Percentiles rank a stretch among this genome's conserved stretches.
phyloP scores from a whole-genome alignment of 352 stramenopile genomes.

The Globisporangium canariense region DNA sequence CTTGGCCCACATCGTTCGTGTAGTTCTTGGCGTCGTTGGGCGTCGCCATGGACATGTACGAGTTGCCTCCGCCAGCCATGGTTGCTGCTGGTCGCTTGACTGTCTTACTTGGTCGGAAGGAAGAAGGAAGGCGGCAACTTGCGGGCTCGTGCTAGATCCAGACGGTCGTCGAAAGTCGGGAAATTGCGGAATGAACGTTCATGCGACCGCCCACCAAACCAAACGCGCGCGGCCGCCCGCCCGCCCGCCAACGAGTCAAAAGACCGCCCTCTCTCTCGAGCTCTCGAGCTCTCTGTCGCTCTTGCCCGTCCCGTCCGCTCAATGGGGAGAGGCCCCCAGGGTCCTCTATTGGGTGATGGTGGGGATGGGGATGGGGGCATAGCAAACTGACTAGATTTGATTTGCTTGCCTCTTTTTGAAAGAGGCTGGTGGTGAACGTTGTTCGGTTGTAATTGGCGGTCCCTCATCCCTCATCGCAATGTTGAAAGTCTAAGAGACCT shows the following conservation, averaged over 20 bases:
- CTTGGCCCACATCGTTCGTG: conserved; percentile 71
- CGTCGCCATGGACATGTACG: conserved; percentile 77
- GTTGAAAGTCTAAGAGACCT: not conserved
- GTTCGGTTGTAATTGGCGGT: not conserved
- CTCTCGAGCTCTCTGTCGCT: conserved; percentile 3
- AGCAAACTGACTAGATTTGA: not conserved
- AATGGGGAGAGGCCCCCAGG: not conserved
- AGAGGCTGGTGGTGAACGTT: not conserved
- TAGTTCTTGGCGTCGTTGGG: conserved; percentile 80
- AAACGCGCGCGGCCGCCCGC: not conserved
- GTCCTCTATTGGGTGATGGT: conserved; percentile 3
- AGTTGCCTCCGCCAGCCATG: conserved; percentile 57
- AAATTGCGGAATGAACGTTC: conserved; percentile 67
- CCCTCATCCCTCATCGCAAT: not conserved
- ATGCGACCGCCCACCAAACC: not conserved
- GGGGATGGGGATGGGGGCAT: not conserved
- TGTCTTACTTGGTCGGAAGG: conserved; percentile 6
- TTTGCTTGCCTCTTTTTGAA: not conserved
- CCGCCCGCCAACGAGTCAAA: conserved; percentile 4
- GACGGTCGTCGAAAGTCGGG: conserved; percentile 34
- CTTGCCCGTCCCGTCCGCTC: not conserved
- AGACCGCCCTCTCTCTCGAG: not conserved
- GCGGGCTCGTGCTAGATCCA: conserved; percentile 12
- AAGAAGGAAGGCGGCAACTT: not conserved
- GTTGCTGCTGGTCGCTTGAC: conserved; percentile 20